Evolutionary conservation across 257 asterid species (phyloP).

Genomic region (Solanum gracilifrons): DNA sequence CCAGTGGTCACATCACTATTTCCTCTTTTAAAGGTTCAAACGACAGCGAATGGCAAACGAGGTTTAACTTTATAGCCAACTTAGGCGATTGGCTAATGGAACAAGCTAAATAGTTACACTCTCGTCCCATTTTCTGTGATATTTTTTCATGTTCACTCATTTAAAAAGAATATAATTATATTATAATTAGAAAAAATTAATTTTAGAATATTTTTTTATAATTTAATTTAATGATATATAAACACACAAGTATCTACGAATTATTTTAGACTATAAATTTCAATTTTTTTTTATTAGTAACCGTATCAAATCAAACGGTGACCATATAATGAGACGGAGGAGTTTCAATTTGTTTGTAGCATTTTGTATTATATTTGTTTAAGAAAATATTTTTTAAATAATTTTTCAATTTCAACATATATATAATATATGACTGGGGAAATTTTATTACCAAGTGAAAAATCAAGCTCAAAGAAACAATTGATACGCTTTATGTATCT

Average conservation of each 20-base stretch:
- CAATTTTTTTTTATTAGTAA: too few relatives aligned
- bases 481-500: neutral
- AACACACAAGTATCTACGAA: neutral
- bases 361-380: too few relatives aligned
- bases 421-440: neutral
- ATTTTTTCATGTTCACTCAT: too few relatives aligned
- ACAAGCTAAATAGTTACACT: neutral
- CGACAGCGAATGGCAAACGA: neutral
- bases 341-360: neutral
- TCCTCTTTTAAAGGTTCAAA: neutral
- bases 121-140: neutral
- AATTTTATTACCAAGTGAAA: neutral
- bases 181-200: too few relatives aligned
- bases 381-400: too few relatives aligned
- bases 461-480: neutral
- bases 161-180: too few relatives aligned
- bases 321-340: fast-evolving
- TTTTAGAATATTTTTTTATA: too few relatives aligned
- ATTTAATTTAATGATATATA: too few relatives aligned
- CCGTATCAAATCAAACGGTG: too few relatives aligned
- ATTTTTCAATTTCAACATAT: too few relatives aligned
- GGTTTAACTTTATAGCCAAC: neutral
- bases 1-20: neutral
- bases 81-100: neutral
- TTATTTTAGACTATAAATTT: too few relatives aligned